These are phyloP conservation scores for Sordariomycetes sp. DNA, from an alignment of 2,329 filamentous ascomycete species.

Conservation along the genomic window DNA sequence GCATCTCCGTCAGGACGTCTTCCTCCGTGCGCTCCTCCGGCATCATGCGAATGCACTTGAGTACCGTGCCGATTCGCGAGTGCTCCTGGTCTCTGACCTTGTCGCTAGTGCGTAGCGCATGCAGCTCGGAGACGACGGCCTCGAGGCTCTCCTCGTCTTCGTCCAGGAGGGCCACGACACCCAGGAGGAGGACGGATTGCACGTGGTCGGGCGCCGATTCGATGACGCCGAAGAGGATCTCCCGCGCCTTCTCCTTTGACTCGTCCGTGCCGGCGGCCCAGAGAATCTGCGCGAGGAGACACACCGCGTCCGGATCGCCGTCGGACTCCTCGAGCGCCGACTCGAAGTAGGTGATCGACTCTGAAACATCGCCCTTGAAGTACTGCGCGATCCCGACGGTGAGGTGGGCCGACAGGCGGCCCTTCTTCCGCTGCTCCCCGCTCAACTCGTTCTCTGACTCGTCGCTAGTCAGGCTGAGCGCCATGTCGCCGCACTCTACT, in stretches of 20 bases:
- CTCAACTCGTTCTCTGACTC: slow-evolving; percentile 57
- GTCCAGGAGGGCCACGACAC: slow-evolving; percentile 74
- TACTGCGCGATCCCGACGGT: slow-evolving; percentile 79
- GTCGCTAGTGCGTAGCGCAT: slow-evolving; percentile 58
- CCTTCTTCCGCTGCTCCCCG: slow-evolving; percentile 53
- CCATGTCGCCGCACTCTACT: slow-evolving; percentile 68
- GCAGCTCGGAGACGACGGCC: slow-evolving; percentile 70
- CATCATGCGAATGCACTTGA: slow-evolving; percentile 61
- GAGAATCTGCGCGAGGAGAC: slow-evolving; percentile 78
- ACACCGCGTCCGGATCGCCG: slow-evolving; percentile 72
- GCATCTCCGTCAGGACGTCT: slow-evolving; percentile 52
- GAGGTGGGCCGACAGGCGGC: slow-evolving; percentile 74
- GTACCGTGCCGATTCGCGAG: slow-evolving; percentile 59
- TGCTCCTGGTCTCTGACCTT: slow-evolving; percentile 53
- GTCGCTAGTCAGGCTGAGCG: slow-evolving; percentile 67
- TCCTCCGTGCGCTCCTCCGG: slow-evolving; percentile 35
- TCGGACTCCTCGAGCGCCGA: slow-evolving; percentile 67
- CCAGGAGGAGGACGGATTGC: slow-evolving; percentile 69
- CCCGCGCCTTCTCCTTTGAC: slow-evolving; percentile 65
- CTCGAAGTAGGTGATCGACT: slow-evolving; percentile 71
- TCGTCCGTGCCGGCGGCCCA: slow-evolving; percentile 78
- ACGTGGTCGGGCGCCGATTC: slow-evolving; percentile 66
- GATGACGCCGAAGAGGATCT: slow-evolving; percentile 70
- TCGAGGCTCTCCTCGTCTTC: slow-evolving; percentile 68
- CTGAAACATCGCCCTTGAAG: slow-evolving; percentile 52